These are phyloP conservation scores for Russula virescens DNA, from an alignment of 768 basidiomycete genomes.

Conservation along the genomic window DNA sequence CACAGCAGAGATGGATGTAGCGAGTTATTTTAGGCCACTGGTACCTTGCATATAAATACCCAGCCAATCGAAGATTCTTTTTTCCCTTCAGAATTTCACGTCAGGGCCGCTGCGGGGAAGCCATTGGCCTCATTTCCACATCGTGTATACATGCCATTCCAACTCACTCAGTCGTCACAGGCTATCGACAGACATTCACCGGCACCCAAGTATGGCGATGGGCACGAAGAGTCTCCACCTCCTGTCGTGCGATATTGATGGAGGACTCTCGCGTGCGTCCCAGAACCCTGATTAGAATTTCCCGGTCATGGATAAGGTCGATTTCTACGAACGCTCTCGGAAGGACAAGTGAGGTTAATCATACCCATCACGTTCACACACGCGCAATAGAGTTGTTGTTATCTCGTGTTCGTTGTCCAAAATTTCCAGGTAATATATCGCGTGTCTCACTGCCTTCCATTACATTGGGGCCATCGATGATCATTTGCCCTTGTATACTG, in stretches of 20 bases:
- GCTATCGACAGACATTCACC: too few relatives aligned
- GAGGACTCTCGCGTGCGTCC: neutral
- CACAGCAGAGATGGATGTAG: too few relatives aligned
- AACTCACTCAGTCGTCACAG: too few relatives aligned
- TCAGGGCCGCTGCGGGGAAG: neutral
- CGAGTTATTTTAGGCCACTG: too few relatives aligned
- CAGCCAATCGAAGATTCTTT: neutral
- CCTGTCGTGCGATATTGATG: neutral
- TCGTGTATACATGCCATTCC: neutral
- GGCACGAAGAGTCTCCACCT: too few relatives aligned
- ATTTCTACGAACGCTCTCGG: neutral
- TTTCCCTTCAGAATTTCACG: too few relatives aligned
- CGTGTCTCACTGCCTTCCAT: neutral
- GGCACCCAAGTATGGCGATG: too few relatives aligned
- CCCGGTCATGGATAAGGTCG: neutral
- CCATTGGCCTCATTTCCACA: neutral
- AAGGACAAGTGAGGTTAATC: neutral
- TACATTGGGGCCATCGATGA: neutral
- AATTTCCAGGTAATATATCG: too few relatives aligned
- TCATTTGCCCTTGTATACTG: neutral
- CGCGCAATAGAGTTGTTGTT: too few relatives aligned
- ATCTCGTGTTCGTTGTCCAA: too few relatives aligned
- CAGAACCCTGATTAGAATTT: neutral
- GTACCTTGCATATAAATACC: too few relatives aligned
- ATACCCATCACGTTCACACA: too few relatives aligned